Base-by-base conservation (phyloP, 106 monocot species). In the Ottelia alismoides region DNA sequence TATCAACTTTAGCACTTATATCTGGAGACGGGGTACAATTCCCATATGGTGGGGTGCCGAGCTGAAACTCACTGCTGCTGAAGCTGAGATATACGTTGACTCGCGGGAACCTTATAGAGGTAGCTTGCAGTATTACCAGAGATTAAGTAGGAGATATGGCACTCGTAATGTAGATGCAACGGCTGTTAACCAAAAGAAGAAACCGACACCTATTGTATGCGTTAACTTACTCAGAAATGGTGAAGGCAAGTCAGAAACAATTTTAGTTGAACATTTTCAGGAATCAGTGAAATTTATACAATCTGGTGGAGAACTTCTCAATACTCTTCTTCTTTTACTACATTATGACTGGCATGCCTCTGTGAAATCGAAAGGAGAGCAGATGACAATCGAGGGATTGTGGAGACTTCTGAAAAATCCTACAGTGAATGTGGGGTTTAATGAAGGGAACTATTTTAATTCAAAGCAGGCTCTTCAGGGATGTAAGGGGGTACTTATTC, bases 21-120 rank as follows among this genome's bases (percentile, higher is more conserved):
- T 86, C 19, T 99, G 98, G 98, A 68, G 98, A 28, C 76, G 98
- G 30, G 98, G 98, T 50, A 99, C 98, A 12, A 99, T 99, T 66
- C 98, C 98, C 22, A 82, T 99, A 24, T 90, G 85, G 86, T 99
- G 98, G 98, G 98, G 98, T 65, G 98, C 98, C 30, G 98, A 99
- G 48, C 70, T 99, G 45, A 99, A 79, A 45, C 23, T 86, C 12
- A 73, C 79, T 53, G 77, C 98, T 40, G 66, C 70, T 22, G 98
- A 99, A 73, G 98, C 98, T 71, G 98, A 99, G 72, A 99, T 99
- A 56, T 99, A 78, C 69, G 85, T 99, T 30, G 76, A 90, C 35
- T 54, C 65, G 50, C 89, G 80, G 54, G 90, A 99, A 62, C 98
- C 98, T 25, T 99, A 83, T 61, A 72, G 60, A 60, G 98, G 98